Conservation (phyloP, 371 early-diverging fungal genomes). For the Actinomucor elegans region DNA sequence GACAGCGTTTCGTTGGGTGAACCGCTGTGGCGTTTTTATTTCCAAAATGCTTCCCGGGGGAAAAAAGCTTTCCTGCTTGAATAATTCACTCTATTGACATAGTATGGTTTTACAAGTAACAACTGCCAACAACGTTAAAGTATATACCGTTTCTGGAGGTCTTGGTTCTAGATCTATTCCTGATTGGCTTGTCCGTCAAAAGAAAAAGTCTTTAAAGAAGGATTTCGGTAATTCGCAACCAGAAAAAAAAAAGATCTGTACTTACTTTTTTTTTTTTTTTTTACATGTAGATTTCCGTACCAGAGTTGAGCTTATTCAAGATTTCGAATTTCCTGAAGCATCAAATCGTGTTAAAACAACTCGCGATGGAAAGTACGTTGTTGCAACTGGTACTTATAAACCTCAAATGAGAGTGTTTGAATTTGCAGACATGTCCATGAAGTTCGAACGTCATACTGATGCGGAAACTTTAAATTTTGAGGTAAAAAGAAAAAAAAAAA, state of each 20-base stretch:
- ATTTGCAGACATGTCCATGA: conserved; percentile 90
- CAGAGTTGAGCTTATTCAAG: conserved; percentile 93
- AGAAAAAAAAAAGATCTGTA: no score
- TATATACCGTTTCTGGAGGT: conserved; percentile 90
- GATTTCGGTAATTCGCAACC: conserved; percentile 75
- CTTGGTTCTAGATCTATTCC: conserved; percentile 84
- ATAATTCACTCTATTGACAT: not conserved
- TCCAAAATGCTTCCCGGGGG: no score
- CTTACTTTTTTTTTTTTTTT: not conserved
- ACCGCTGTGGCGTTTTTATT: not conserved
- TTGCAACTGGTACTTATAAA: conserved; percentile 98
- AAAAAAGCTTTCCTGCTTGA: conserved; percentile 2
- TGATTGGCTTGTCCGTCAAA: conserved; percentile 90
- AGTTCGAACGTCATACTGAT: conserved; percentile 97
- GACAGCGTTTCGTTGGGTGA: no score
- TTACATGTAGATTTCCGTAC: conserved; percentile 73
- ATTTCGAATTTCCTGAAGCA: conserved; percentile 98
- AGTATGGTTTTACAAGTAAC: conserved; percentile 75
- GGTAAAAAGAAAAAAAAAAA: conserved; percentile 30
- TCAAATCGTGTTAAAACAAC: conserved; percentile 84
- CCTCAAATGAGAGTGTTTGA: conserved; percentile 98
- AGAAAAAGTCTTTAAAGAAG: conserved; percentile 81
- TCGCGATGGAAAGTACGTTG: conserved; percentile 81
- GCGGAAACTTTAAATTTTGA: conserved; percentile 91
- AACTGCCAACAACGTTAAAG: conserved; percentile 86